Base-by-base conservation (phyloP, 106 monocot genomes). In the Dendrobium chrysotoxum region DNA sequence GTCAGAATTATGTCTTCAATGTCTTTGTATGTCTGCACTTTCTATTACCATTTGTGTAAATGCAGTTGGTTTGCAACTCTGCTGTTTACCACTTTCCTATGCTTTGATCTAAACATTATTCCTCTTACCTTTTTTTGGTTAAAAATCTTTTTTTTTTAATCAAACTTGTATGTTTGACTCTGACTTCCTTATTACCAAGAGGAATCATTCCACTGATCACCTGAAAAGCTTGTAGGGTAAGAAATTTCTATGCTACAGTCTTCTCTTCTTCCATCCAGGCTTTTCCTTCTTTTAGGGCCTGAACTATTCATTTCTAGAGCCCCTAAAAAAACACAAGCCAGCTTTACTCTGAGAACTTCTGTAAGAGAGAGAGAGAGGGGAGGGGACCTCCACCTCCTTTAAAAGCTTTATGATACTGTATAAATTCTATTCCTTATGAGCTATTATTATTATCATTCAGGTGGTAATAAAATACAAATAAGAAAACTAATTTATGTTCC, bases 21-120 rank as follows among this genome's bases (percentile, higher is more conserved):
- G 40, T 68, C 38, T 54, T 42, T 82, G 81, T 73, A 79, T 78
- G 64, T 18, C 16, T 78, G 73, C 61, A 75, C 7, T 11, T 82
- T 42, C 50, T n/a, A 67, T 79, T 79, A 30, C 66, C 70, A 79
- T 75, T 72, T 77, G 25, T 85, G 72, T 86, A 82, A 82, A 86
- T 86, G 81, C 61, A 74, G 81, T 20, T 23, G 20, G 61, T 61
- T n/a, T 61, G 61, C 21, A 61, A 61, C 21, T 61, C 15, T 70
- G 70, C 70, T 70, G 78, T 68, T 82, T 79, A 70, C 75, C 79
- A 67, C 21, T 65, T 82, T 55, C 71, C 72, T 77, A 54, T 81
- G 80, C 10, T 72, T 21, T 81, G 72, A 28, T 9, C 30, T 66
- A 31, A 15, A 38, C 11, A 42, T 75, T 80, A 54, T n/a, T 30